phyloP scores from a whole-genome alignment of 2,329 filamentous ascomycete species.

The Sclerotiophoma versabilis region DNA sequence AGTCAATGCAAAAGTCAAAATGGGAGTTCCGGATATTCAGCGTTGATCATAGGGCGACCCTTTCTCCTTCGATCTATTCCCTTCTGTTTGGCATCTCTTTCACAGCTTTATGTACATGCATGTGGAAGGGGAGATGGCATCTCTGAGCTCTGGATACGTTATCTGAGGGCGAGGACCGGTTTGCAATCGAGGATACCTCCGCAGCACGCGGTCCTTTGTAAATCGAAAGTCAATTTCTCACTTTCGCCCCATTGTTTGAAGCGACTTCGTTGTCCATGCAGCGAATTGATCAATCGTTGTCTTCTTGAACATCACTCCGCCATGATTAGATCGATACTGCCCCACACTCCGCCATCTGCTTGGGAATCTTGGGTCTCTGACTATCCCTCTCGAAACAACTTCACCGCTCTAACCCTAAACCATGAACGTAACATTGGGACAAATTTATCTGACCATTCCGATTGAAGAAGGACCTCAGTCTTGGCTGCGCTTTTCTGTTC shows the following conservation, averaged over 20 bases:
- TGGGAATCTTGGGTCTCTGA: neutral
- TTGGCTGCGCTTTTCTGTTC: conserved; percentile 29
- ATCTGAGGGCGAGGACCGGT: conserved; percentile 50
- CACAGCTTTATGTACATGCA: conserved; percentile 51
- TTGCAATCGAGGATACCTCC: conserved; percentile 57
- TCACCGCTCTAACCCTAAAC: conserved; percentile 2
- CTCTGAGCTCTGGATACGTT: conserved; percentile 49
- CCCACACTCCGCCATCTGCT: conserved; percentile 5
- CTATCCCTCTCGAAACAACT: conserved; percentile 1
- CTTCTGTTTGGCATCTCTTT: conserved; percentile 49
- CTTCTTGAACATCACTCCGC: too few relatives aligned
- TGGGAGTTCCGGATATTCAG: conserved; percentile 56
- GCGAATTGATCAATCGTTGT: neutral
- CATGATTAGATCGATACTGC: neutral
- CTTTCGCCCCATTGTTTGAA: conserved; percentile 26
- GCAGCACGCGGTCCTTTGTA: conserved; percentile 53
- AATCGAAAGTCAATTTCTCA: conserved; percentile 49
- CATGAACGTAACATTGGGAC: conserved; percentile 22
- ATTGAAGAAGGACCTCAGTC: conserved; percentile 38
- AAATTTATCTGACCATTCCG: conserved; percentile 30
- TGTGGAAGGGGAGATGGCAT: conserved; percentile 54
- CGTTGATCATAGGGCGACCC: conserved; percentile 49
- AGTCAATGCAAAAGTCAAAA: conserved; percentile 52
- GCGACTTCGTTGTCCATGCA: neutral
- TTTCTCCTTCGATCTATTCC: conserved; percentile 49